Evolutionary conservation across 495 filamentous ascomycete genomes (phyloP), one percentile per base, ranked within the genome.

Genomic region (Cladorrhinum samala): DNA sequence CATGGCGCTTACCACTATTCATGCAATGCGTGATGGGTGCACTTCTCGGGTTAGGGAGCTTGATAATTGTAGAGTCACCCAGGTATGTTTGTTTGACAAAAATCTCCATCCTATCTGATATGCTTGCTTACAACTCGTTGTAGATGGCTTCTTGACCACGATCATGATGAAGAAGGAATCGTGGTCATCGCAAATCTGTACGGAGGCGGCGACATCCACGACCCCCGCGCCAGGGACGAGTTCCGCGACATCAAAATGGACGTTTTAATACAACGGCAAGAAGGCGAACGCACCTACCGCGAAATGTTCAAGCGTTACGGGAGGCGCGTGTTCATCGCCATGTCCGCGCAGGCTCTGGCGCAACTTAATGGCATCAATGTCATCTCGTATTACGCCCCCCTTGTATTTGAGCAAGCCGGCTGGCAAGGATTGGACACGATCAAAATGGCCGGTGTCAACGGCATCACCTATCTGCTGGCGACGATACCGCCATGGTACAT

Each of bases 331-430:
- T 86, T 97, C 63, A 97, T 98, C 70, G 93, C 93, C 68, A 98
- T 98, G 94, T 97, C 93, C 7, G 93, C 93, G 4, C 93, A 98
- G 64, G 88, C 87, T 1, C 79, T 98, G 49, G 94, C 93, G 16
- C 93, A 98, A 68, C 79, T 97, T 19, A 98, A 97, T 71, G 93
- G 93, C 42, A 98, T 98, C 70, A 98, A 98, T 72, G 94, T 98
- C 58, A 98, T 98, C 50, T 97, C 93, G 16, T 98, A 98, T 73
- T 98, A 98, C 60, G 92, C 94, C 0, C 94, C 94, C 2, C 79
- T 92, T 20, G 93, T 98, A 21, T 98, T 98, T 63, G 92, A 96
- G 69, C 88, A 89, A 21, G 93, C 94, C 27, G 91, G 93, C 16
- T 98, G 93, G 94, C 62, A 76, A 37, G 93, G 93, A 39, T 89